A percentile compares a stretch with the other conserved stretches of the same genome.
Evolutionary conservation across 1,284 basidiomycete species (phyloP).

Genomic region (Retiboletus flavoniger): DNA sequence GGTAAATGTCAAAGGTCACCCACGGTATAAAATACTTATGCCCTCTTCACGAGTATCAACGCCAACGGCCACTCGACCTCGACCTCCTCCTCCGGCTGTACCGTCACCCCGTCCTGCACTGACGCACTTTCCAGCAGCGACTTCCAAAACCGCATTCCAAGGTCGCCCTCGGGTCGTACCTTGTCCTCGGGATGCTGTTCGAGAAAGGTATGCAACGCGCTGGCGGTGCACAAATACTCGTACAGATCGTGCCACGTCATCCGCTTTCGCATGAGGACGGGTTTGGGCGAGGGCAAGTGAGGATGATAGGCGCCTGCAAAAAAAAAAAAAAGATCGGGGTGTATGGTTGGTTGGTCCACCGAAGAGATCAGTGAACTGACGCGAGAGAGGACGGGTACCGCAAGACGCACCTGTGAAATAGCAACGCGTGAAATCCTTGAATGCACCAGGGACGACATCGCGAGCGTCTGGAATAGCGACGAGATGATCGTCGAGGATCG

Average conservation of each 20-base stretch:
- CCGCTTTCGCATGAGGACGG: constrained; percentile 59
- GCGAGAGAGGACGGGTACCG: not conserved
- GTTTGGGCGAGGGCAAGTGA: constrained; percentile 43
- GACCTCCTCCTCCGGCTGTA: constrained; percentile 46
- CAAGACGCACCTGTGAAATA: constrained; percentile 28
- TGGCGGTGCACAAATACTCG: constrained; percentile 72
- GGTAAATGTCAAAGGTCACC: not conserved
- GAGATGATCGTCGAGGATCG: constrained; percentile 72
- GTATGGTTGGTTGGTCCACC: not conserved
- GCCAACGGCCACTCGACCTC: constrained; percentile 77
- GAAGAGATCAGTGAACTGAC: not conserved
- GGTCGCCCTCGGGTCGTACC: constrained; percentile 51
- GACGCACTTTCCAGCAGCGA: constrained; percentile 43
- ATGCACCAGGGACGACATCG: constrained; percentile 35
- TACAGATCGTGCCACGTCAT: constrained; percentile 67
- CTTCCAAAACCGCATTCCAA: constrained; percentile 61
- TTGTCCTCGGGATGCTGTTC: constrained; percentile 64
- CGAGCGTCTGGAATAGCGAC: constrained; percentile 64
- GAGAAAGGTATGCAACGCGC: constrained; percentile 69
- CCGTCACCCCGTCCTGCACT: constrained; percentile 36
- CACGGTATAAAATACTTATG: not conserved
- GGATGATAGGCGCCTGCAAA: constrained; percentile 41
- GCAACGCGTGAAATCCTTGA: constrained; percentile 39
- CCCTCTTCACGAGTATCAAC: constrained; percentile 54
- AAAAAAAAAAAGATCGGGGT: not conserved